Evolutionary conservation across 1,284 basidiomycete species (phyloP).

Genomic region (Blastosporella zonata): DNA sequence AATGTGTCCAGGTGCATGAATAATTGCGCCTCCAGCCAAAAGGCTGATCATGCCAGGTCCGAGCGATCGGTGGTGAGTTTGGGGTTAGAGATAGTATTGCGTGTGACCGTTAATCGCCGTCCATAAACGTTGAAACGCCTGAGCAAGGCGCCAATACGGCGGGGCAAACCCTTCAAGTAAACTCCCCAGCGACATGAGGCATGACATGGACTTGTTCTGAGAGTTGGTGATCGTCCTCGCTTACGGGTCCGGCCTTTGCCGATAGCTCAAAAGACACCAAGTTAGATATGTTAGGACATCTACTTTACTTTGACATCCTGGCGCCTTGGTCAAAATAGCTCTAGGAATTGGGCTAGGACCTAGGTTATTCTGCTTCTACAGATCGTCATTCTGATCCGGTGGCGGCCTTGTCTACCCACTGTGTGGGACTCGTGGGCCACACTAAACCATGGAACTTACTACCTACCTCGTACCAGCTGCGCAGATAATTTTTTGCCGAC

Average conservation of each 20-base stretch:
- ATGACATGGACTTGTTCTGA: slow-evolving; percentile 14
- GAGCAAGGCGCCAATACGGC: slow-evolving; percentile 4
- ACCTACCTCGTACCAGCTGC: background rate
- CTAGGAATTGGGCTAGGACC: background rate
- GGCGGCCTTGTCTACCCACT: background rate
- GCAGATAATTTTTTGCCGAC: background rate
- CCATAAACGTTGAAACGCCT: background rate
- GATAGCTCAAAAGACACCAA: background rate
- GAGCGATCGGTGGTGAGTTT: background rate
- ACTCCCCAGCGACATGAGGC: slow-evolving; percentile 12
- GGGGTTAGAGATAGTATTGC: background rate
- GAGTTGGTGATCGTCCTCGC: background rate
- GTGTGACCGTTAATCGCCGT: background rate
- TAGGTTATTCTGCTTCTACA: background rate
- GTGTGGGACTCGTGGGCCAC: background rate
- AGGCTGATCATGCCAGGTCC: slow-evolving; percentile 1
- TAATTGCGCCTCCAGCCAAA: slow-evolving; percentile 1
- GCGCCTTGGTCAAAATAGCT: background rate
- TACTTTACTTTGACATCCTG: background rate
- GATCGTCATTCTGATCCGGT: background rate
- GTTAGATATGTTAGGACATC: too few species aligned
- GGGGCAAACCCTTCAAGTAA: slow-evolving; percentile 3
- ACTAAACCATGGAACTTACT: background rate
- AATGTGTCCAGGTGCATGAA: background rate
- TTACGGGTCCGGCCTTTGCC: background rate